Percentiles rank a stretch among this genome's conserved stretches.
phyloP scores from a whole-genome alignment of 306 rosid species.

The Vigna nakashimae region DNA sequence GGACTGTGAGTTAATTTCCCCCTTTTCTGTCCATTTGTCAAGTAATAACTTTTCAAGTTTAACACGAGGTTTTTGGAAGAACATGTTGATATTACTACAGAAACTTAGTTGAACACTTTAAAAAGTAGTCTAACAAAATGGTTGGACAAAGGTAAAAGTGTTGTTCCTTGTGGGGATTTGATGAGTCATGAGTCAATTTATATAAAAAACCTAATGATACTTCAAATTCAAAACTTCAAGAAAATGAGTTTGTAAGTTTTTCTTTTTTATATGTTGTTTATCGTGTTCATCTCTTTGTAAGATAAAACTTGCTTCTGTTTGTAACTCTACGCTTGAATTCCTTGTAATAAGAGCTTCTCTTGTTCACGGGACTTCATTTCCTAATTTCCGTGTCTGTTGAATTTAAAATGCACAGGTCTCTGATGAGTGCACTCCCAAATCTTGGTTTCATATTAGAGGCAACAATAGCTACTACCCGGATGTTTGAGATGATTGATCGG shows the following conservation, averaged over 20 bases:
- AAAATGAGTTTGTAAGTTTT: too few relatives aligned
- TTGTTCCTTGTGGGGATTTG: too few relatives aligned
- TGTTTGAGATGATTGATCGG: constrained; percentile 62
- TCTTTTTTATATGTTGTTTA: too few relatives aligned
- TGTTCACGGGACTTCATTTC: not conserved
- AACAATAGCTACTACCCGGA: constrained; percentile 56
- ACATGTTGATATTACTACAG: not conserved
- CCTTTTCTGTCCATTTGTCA: not conserved
- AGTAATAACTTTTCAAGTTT: not conserved
- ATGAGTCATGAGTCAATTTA: too few relatives aligned
- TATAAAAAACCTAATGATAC: too few relatives aligned
- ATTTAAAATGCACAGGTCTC: constrained; percentile 52
- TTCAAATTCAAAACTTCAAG: too few relatives aligned
- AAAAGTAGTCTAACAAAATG: not conserved
- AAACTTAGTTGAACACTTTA: not conserved
- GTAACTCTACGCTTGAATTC: too few relatives aligned
- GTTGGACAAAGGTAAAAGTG: too few relatives aligned
- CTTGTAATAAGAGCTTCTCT: not conserved
- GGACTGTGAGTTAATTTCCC: constrained; percentile 66
- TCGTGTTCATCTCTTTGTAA: too few relatives aligned
- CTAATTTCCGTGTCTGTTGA: not conserved
- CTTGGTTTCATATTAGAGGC: constrained; percentile 65
- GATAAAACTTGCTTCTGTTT: too few relatives aligned
- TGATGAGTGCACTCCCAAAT: constrained; percentile 82
- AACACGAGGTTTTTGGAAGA: not conserved